Base-by-base conservation (phyloP, 2,329 filamentous ascomycete genomes). In the Paraphoma sp. region DNA sequence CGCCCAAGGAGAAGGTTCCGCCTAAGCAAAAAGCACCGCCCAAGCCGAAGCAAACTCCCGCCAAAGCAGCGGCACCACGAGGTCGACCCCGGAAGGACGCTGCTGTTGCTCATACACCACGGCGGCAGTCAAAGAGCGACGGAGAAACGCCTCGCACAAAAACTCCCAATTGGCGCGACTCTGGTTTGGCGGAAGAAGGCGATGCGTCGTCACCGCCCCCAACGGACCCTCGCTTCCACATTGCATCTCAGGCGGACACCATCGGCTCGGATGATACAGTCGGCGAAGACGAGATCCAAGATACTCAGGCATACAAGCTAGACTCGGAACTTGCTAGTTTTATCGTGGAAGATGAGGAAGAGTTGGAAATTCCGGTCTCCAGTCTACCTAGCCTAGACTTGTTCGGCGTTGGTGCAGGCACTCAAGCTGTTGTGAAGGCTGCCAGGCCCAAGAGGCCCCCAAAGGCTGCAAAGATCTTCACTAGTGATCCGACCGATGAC, bases 291-390 rank as follows among this genome's bases (percentile, higher is more conserved):
- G 70, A 72, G 23, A 45, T 63, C 2, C 75, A 80, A 49, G 75
- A 80, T 18, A 76, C 78, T 17, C 77, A 78, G 45, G 76, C 73
- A 23, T 74, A 79, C 42, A 72, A 76, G 40, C 54, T 74, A 4
- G 79, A 81, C 56, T 82, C 79, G 5, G 80, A 82, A 45, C 73
- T 82, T 4, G 69, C 72, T 9, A 78, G 76, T 51, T 83, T 82
- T 61, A 76, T 82, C 45, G 80, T 76, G 0, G 77, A 75, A 30
- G 77, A 77, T n/a, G 78, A 79, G 29, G 77, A 72, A 3, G 71
- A 72, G 8, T 60, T 67, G 6, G 65, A 73, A 4, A 31, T 69
- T 6, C 70, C 76, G 6, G 62, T 62, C 10, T 75, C 73, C 6
- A 76, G 73, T 53, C 63, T 76, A 10, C 72, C 72, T 6, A 65